Base-by-base conservation (phyloP, 495 filamentous ascomycete species). In the Talaromyces ruber region DNA sequence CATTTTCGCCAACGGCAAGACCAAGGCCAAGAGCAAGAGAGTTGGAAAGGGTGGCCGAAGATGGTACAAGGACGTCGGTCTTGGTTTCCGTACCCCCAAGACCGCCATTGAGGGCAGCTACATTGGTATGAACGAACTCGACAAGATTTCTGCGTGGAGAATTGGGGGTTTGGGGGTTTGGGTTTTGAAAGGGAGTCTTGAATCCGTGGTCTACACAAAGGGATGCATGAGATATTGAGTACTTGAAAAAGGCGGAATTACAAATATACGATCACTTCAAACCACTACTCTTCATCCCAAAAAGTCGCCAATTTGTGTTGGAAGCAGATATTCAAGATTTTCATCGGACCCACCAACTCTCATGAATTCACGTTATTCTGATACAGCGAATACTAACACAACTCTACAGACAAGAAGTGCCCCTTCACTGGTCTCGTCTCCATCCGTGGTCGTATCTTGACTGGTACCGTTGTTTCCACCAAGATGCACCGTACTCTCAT, bases 11-110 rank as follows among this genome's bases (percentile, higher is more conserved):
- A 96, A 96, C 85, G 78, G 83, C 70, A 97, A 97, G 86, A 74
- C 80, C 68, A 85, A 88, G 80, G 88, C 90, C 77, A 97, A 96
- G 86, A 88, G 84, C 75, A 85, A 86, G 74, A 87, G 87, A 75
- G 78, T 82, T 67, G 92, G 91, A 73, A 93, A 95, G 86, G 82
- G 84, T 61, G 89, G 89, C 67, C 87, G 92, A 72, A 87, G 94
- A 92, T 99, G 92, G 92, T 98, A 92, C 81, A 99, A 99, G 89
- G 95, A 99, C 73, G 91, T 99, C 74, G 94, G 94, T 75, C 82
- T 99, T 77, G 94, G 94, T 69, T 98, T 99, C 88, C 87, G 90
- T 79, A 98, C 95, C 75, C 94, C 94, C 74, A 92, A 90, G 86
- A 89, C 84, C 69, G 94, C 94, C 71, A 98, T 99, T 84, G 92